Evolutionary conservation across 116 monocot genomes (phyloP), one percentile per base, ranked within the genome.

Genomic region (Iris pallida): DNA sequence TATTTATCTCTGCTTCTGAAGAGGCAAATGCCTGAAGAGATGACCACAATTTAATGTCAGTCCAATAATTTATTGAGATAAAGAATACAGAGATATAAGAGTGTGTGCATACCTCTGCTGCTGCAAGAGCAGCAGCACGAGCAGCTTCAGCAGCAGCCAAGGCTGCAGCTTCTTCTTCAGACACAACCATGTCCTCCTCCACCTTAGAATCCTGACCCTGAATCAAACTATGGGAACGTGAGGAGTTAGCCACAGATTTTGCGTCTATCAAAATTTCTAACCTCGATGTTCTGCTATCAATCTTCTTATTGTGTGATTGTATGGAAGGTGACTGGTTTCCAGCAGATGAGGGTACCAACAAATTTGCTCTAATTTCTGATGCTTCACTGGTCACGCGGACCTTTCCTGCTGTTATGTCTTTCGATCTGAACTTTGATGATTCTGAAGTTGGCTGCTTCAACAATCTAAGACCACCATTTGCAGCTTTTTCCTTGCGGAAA

Each of bases 81-180:
- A 42, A 47, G 19, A 19, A 1, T 51, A 13, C 13, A 51, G 49
- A 13, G 49, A 9, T 51, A 9, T 51, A 67, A 55, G 30, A 64
- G 40, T 40, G 30, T 66, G 61, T 77, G 74, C 77, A 69, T 52
- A 99, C 99, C 93, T 99, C 74, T 42, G 88, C 90, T 68, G 90
- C 93, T 72, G 83, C 81, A 73, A 85, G 67, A 79, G 98, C 98
- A 75, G 93, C 84, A 74, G 78, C 86, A 59, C 82, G 93, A 42
- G 99, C 99, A 86, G 86, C 86, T 88, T 90, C 86, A 30, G 88
- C 88, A 79, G 86, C 93, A 78, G 86, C 88, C 68, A 90, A 56
- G 58, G 93, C 90, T 58, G 85, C 84, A 78, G 83, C 75, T 80
- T 86, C 95, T 88, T 90, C 94, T 57, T 84, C 79, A 79, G 88